Percentiles rank a stretch among this genome's conserved stretches.
These are phyloP conservation scores for Phycomyces blakesleeanus DNA, from an alignment of 192 early-diverging fungal species.

Conservation along the genomic window DNA sequence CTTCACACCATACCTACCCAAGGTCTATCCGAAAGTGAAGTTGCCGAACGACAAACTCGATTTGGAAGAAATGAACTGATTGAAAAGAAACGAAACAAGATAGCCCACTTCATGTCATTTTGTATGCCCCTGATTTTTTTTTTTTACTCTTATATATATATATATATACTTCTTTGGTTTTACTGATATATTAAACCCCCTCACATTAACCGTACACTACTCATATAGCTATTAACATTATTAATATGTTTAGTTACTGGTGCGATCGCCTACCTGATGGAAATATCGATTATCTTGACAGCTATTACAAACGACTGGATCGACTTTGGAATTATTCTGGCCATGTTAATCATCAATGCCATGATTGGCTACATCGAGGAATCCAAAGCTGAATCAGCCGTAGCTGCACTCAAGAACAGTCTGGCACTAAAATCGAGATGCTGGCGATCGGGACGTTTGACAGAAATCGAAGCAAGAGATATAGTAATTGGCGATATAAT, in stretches of 20 bases:
- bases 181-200: slow-evolving; percentile 29
- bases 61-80: slow-evolving; percentile 61
- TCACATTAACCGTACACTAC: too few relatives aligned
- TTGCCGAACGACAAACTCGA: slow-evolving; percentile 39
- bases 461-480: slow-evolving; percentile 44
- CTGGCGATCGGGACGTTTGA: slow-evolving; percentile 53
- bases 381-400: slow-evolving; percentile 65
- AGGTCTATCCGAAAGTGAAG: slow-evolving; percentile 60
- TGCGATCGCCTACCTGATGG: slow-evolving; percentile 64
- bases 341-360: slow-evolving; percentile 59
- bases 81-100: slow-evolving; percentile 40
- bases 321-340: slow-evolving; percentile 58
- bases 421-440: slow-evolving; percentile 61
- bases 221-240: too few relatives aligned
- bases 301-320: slow-evolving; percentile 57
- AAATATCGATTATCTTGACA: slow-evolving; percentile 51
- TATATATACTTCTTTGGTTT: not conserved
- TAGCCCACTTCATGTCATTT: slow-evolving; percentile 46
- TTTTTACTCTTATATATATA: slow-evolving; percentile 20
- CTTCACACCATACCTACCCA: slow-evolving; percentile 58
- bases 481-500: slow-evolving; percentile 75
- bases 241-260: slow-evolving; percentile 53
- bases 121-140: slow-evolving; percentile 15
- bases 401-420: slow-evolving; percentile 68
- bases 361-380: slow-evolving; percentile 72